Conservation (phyloP, 176 grass and related monocot genomes). For the Zoysia japonica region DNA sequence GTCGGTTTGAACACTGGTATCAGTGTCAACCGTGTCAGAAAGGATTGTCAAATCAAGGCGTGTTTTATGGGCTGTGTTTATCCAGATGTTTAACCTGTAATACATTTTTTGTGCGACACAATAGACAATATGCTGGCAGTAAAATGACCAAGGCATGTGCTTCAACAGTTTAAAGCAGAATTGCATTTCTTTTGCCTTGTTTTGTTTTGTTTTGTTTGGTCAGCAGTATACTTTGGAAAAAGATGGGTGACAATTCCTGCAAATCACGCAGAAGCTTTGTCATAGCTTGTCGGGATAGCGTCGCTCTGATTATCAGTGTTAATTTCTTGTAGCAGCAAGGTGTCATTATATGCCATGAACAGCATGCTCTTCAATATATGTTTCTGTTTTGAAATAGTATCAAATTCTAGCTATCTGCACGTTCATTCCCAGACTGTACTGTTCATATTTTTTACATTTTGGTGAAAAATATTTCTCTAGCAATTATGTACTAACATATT, state of each 20-base stretch:
- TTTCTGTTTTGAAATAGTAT: conserved; percentile 30
- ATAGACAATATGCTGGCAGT: conserved; percentile 34
- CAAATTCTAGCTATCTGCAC: neutral
- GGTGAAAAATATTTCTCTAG: conserved; percentile 1
- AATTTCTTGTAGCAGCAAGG: conserved; percentile 28
- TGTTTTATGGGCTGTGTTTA: conserved; percentile 29
- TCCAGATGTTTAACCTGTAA: conserved; percentile 8
- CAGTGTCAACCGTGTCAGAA: conserved; percentile 33
- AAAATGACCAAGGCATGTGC: conserved; percentile 50
- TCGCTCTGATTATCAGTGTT: conserved; percentile 16
- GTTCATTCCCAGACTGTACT: neutral
- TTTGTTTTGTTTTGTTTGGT: conserved; percentile 37
- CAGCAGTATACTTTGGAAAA: conserved; percentile 49
- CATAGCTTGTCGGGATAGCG: conserved; percentile 44
- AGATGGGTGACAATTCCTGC: conserved; percentile 47
- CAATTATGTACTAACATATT: neutral
- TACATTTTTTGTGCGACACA: conserved; percentile 7
- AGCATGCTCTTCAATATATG: conserved; percentile 19
- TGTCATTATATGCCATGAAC: conserved; percentile 5
- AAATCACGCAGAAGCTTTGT: conserved; percentile 53
- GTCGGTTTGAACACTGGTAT: conserved; percentile 37
- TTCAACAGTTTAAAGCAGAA: conserved; percentile 43
- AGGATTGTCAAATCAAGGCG: conserved; percentile 32
- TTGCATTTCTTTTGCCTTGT: conserved; percentile 37
- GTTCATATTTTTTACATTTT: neutral